Percentiles rank a stretch among this genome's conserved stretches.
Conservation (phyloP, 768 basidiomycete genomes). For the Lactarius pseudohatsudake region DNA sequence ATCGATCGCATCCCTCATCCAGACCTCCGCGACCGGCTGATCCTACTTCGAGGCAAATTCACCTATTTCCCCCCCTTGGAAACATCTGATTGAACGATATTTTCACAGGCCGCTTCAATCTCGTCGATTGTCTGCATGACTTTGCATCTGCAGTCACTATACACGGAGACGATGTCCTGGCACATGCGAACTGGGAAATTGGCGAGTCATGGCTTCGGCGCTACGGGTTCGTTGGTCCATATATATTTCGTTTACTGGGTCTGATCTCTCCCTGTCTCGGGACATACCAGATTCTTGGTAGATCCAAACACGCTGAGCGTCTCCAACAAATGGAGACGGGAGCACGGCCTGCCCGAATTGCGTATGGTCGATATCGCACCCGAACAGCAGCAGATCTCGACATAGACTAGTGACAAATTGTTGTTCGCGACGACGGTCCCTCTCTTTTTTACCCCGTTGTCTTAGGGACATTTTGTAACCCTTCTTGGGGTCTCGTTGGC, state of each 20-base stretch:
- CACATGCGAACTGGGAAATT: slow-evolving; percentile 89
- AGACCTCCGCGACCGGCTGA: slow-evolving; percentile 87
- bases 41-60: slow-evolving; percentile 69
- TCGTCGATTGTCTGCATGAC: slow-evolving; percentile 78
- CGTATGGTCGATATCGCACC: slow-evolving; percentile 51
- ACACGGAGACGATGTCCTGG: slow-evolving; percentile 91
- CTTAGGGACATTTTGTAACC: slow-evolving; percentile 4
- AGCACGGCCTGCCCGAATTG: slow-evolving; percentile 76
- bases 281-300: slow-evolving; percentile 63
- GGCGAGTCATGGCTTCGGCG: slow-evolving; percentile 78
- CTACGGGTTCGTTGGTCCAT: slow-evolving; percentile 59
- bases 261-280: slow-evolving; percentile 6
- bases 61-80: not conserved
- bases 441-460: not conserved
- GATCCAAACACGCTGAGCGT: slow-evolving; percentile 68
- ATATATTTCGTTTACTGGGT: not conserved
- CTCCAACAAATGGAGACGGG: slow-evolving; percentile 85
- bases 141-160: slow-evolving; percentile 67
- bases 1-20: slow-evolving; percentile 90
- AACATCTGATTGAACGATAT: slow-evolving; percentile 3
- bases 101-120: slow-evolving; percentile 64
- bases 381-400: slow-evolving; percentile 22
- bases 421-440: slow-evolving; percentile 7
- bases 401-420: slow-evolving; percentile 5
- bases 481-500: not conserved